phyloP scores from a whole-genome alignment of 1,284 basidiomycete genomes.

The Trametes polyzona region DNA sequence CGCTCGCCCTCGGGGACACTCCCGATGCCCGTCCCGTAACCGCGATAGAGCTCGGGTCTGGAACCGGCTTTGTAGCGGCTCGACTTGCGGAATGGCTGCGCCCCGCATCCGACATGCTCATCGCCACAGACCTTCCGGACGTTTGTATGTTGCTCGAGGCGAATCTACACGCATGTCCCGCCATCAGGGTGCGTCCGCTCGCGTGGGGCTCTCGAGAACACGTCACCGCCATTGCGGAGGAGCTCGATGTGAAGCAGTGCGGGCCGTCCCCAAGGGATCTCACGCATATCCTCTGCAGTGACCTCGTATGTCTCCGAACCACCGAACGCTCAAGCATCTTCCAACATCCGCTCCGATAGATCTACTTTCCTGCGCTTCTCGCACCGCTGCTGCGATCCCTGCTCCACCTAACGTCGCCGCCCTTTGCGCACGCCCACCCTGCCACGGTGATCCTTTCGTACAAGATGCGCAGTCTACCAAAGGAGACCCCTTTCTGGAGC shows the following conservation, averaged over 20 bases:
- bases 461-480: slow-evolving; percentile 76
- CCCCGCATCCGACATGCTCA: slow-evolving; percentile 43
- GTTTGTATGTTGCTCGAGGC: slow-evolving; percentile 63
- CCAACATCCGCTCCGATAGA: slow-evolving; percentile 41
- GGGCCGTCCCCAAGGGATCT: slow-evolving; percentile 31
- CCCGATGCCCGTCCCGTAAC: slow-evolving; percentile 34
- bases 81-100: slow-evolving; percentile 43
- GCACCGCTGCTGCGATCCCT: slow-evolving; percentile 72
- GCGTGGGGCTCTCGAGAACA: slow-evolving; percentile 64
- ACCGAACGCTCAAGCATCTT: background rate
- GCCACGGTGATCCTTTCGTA: slow-evolving; percentile 64
- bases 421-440: slow-evolving; percentile 35
- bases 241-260: slow-evolving; percentile 37
- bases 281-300: slow-evolving; percentile 75
- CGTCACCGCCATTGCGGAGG: slow-evolving; percentile 41
- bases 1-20: slow-evolving; percentile 20
- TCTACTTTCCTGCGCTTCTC: slow-evolving; percentile 78
- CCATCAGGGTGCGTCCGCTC: slow-evolving; percentile 53
- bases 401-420: slow-evolving; percentile 63
- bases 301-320: slow-evolving; percentile 55
- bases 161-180: slow-evolving; percentile 45
- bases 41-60: slow-evolving; percentile 71
- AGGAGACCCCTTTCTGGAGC: slow-evolving; percentile 82
- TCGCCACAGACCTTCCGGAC: slow-evolving; percentile 74
- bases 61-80: slow-evolving; percentile 67